These are phyloP conservation scores for Neofusicoccum cordaticola DNA, from an alignment of 2,329 filamentous ascomycete genomes.

Conservation along the genomic window DNA sequence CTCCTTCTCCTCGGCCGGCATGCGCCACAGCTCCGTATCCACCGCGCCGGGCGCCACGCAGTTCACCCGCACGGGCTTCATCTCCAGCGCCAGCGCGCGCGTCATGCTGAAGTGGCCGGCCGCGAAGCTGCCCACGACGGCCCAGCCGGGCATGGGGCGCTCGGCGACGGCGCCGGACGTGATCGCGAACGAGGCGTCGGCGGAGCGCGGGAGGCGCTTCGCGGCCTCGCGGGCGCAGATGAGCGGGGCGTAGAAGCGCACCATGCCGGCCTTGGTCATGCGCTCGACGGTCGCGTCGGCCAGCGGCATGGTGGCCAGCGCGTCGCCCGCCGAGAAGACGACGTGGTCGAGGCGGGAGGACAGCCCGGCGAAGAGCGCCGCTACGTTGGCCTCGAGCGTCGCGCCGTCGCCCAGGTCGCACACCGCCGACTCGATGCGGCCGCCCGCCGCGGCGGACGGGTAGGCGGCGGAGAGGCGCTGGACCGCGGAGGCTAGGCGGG, in stretches of 20 bases:
- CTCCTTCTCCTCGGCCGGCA: constrained; percentile 27
- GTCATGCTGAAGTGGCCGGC: constrained; percentile 54
- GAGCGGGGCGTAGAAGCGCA: constrained; percentile 52
- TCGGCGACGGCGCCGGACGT: constrained; percentile 55
- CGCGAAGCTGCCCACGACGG: constrained; percentile 47
- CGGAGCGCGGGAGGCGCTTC: constrained; percentile 42
- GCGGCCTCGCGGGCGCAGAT: constrained; percentile 52
- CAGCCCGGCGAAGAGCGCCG: constrained; percentile 40
- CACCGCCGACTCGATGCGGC: constrained; percentile 42
- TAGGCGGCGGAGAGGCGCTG: constrained; percentile 43
- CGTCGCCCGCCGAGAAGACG: constrained; percentile 56
- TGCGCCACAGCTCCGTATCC: constrained; percentile 44
- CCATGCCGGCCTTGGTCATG: constrained; percentile 44
- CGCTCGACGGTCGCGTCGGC: constrained; percentile 39
- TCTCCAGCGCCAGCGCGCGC: constrained; percentile 58
- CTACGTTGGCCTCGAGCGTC: constrained; percentile 49
- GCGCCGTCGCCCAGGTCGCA: constrained; percentile 49
- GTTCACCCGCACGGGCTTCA: constrained; percentile 64
- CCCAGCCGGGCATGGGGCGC: constrained; percentile 53
- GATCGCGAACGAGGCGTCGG: constrained; percentile 52
- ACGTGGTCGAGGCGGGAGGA: constrained; percentile 51
- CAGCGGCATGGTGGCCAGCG: constrained; percentile 41
- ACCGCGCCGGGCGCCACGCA: constrained; percentile 56
- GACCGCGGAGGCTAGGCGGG: constrained; percentile 50
- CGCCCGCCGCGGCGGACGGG: constrained; percentile 34